Percentiles rank a stretch among this genome's conserved stretches.
phyloP scores from a whole-genome alignment of 495 filamentous ascomycete genomes.

The Cercophora sp. region DNA sequence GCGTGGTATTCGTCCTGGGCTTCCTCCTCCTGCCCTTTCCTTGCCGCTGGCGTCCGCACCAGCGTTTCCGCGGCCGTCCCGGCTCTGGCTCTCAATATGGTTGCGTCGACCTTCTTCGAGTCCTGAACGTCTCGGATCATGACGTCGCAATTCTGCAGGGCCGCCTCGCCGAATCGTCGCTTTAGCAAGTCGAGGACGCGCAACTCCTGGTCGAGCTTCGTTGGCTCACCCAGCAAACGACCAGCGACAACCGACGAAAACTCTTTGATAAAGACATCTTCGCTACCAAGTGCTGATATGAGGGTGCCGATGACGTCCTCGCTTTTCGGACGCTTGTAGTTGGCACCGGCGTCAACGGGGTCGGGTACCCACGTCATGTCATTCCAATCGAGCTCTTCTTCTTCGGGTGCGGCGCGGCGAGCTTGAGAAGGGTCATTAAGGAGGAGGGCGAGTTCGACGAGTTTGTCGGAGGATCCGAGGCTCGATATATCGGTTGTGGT shows the following conservation, averaged over 20 bases:
- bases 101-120: constrained; percentile 65
- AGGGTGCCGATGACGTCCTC: constrained; percentile 90
- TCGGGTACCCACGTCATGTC: constrained; percentile 91
- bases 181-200: constrained; percentile 83
- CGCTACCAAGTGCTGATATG: constrained; percentile 78
- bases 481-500: background rate
- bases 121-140: constrained; percentile 95
- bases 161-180: constrained; percentile 77
- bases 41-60: constrained; percentile 9
- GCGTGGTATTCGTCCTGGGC: constrained; percentile 52
- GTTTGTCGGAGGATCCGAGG: constrained; percentile 27
- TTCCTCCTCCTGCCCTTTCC: constrained; percentile 18
- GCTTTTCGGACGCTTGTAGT: constrained; percentile 83
- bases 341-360: constrained; percentile 86
- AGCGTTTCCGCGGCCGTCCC: background rate
- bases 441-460: constrained; percentile 73
- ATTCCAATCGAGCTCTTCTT: constrained; percentile 76
- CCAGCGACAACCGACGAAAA: constrained; percentile 81
- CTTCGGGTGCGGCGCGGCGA: constrained; percentile 41
- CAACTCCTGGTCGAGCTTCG: constrained; percentile 68
- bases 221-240: constrained; percentile 68
- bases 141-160: constrained; percentile 87
- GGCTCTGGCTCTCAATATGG: constrained; percentile 43
- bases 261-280: constrained; percentile 90
- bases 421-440: constrained; percentile 59